These are phyloP conservation scores for Penicillium janthinellum DNA, from an alignment of 2,329 filamentous ascomycete species.

Conservation along the genomic window DNA sequence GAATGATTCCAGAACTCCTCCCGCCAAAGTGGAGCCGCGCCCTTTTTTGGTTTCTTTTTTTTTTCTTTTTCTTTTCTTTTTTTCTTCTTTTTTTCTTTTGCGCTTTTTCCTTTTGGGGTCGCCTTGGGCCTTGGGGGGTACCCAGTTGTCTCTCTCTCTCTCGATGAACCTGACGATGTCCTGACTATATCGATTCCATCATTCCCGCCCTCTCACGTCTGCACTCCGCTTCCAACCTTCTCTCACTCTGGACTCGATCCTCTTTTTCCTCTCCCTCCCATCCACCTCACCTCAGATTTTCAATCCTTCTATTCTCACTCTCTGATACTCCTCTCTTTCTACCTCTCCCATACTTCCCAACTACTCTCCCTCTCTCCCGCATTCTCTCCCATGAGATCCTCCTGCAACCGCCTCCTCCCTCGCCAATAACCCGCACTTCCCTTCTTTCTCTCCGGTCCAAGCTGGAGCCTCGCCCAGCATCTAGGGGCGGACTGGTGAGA, in stretches of 20 bases:
- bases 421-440: conserved; percentile 14
- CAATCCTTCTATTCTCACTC: background rate
- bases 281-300: background rate
- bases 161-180: conserved; percentile 1
- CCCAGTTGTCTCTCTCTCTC: background rate
- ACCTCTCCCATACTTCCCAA: background rate
- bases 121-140: background rate
- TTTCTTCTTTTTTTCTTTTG: background rate
- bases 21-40: conserved; percentile 9
- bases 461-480: conserved; percentile 24
- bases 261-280: background rate
- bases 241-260: background rate
- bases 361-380: background rate
- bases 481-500: conserved; percentile 27
- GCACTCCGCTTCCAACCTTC: conserved; percentile 2
- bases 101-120: background rate
- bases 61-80: background rate
- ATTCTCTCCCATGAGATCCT: conserved; percentile 5
- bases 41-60: background rate
- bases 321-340: background rate
- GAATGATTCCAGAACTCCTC: conserved; percentile 25
- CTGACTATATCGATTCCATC: conserved; percentile 9
- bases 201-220: conserved; percentile 1
- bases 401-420: background rate
- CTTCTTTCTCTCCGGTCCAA: conserved; percentile 10